Base-by-base conservation (phyloP, 1,284 basidiomycete species). In the Taiwanofungus camphoratus region DNA sequence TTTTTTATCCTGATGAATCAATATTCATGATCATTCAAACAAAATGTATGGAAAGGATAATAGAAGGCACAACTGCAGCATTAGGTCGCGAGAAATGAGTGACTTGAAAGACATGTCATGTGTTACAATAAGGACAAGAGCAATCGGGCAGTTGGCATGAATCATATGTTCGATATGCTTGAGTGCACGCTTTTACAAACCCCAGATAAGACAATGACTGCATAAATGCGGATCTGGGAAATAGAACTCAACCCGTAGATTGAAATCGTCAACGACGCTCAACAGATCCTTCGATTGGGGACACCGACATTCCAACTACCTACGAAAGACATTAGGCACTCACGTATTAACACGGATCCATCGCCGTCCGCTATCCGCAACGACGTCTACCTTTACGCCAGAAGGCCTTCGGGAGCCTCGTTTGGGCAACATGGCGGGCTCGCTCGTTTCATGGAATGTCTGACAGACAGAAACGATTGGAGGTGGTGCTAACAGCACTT, bases 301-400 rank as follows among this genome's bases (percentile, higher is more conserved):
- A n/a, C n/a, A n/a, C n/a, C n/a, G n/a, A n/a, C n/a, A n/a, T 26
- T 7, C 5, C 20, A 0, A 19, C 23, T 30, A 40, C 27, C 15
- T 2, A 20, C 18, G 12, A 44, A 16, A 4, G 5, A 21, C 1
- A 19, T 18, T 27, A 2, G 39, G 35, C 30, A 77, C 84, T 59
- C 54, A 90, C 89, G 89, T 92, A 65, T 91, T 92, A 19, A 92
- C 75, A 52, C 88, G 72, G 26, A 88, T 81, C 89, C 88, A 92
- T 7, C 70, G 66, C 22, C 70, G 67, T 1, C 87, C 88, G 41
- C 79, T 75, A 31, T 87, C 75, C 2, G 84, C 81, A 19, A 92
- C 79, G 4, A 92, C 72, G 57, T 93, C 90, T 0, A 92, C 79
- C 53, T 87, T 89, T n/a, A 77, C 71, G 1, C 70, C 69, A 5